Base-by-base conservation (phyloP, 2,329 filamentous ascomycete genomes). In the Alternaria alternata region DNA sequence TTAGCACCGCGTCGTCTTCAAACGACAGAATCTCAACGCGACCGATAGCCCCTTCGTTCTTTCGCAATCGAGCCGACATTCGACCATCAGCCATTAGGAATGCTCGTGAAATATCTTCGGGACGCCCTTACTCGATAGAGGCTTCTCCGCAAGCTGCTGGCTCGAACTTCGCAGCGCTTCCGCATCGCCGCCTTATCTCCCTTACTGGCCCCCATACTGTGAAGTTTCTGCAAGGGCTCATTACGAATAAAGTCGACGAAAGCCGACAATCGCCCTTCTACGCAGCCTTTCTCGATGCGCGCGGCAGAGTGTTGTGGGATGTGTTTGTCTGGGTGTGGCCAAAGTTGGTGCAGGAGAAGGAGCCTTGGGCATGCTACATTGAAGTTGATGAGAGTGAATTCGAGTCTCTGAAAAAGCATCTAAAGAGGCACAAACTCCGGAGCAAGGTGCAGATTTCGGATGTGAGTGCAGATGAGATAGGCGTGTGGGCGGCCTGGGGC, bases 221-320 rank as follows among this genome's bases (percentile, higher is more conserved):
- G 47, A 90, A 90, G 68, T 98, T 94, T 79, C 86, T 99, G 2
- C 93, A 98, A 77, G 94, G 94, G 54, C 87, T 96, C 57, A 87
- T 95, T 65, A 97, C 94, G 1, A 87, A 90, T 64, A 90, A 89
- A 64, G 86, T 93, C 64, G 78, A 87, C 53, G 79, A 85, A 0
- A 71, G 81, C 7, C 78, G 51, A 14, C 57, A 68, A 7, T 63
- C 80, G 2, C 78, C 74, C 0, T 77, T 75, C 57, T 98, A 96
- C 79, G 85, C 90, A 7, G 92, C 89, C 0, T 97, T 99, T 72
- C 84, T 99, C 42, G 96, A 91, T 67, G 92, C 94, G 7, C 79
- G 79, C 34, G 95, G 95, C 42, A 87, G 94, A 58, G 86, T 99
- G 9, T 82, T 97, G 43, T 87, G 94, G 81, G 95, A 99, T 80